Base-by-base conservation (phyloP, 352 stramenopile genomes). In the Globisporangium splendens region DNA sequence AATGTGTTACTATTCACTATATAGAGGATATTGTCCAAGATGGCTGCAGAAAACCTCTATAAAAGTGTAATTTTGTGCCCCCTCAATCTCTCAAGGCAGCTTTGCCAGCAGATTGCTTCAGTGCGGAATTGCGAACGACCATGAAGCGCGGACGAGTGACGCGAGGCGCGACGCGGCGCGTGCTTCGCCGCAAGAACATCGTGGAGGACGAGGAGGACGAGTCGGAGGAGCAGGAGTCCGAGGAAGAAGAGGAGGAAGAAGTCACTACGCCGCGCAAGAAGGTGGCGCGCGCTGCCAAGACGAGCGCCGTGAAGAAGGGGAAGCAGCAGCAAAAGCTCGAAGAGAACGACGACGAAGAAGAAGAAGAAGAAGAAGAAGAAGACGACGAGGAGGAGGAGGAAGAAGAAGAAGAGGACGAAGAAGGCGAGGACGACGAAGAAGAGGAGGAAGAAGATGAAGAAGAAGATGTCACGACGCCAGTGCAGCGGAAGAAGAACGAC, bases 161-260 rank as follows among this genome's bases (percentile, higher is more conserved):
- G 43, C 56, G 73, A 61, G 66, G 67, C 18, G 41, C 74, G 59
- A 64, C 72, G 63, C 80, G 74, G 46, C 83, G 79, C 49, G 70
- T 67, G 56, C 61, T 90, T 60, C 77, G 83, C 8, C 79, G 83
- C 24, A 90, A 88, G 57, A 93, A 91, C 58, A 60, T 93, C 33
- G 81, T 93, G 38, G 65, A 83, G 22, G 80, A 90, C 51, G 77
- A 88, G 21, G 63, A 75, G n/a, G 71, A 65, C 0, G 67, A 62
- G 8, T 62, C 50, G 13, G 68, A 55, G 7, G 56, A 59, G 21
- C 50, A 57, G 3, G 58, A 66, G 13, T 56, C 54, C 24, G 70
- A 75, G 0, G 69, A 71, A 1, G 61, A 70, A 5, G 66, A 73
- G 31, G 55, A 69, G 46, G 39, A 44, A n/a, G 39, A n/a, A 12